A percentile compares a stretch with the other conserved stretches of the same genome.
phyloP scores from a whole-genome alignment of 208 protist genomes.

The Acanthamoeba lenticulata region DNA sequence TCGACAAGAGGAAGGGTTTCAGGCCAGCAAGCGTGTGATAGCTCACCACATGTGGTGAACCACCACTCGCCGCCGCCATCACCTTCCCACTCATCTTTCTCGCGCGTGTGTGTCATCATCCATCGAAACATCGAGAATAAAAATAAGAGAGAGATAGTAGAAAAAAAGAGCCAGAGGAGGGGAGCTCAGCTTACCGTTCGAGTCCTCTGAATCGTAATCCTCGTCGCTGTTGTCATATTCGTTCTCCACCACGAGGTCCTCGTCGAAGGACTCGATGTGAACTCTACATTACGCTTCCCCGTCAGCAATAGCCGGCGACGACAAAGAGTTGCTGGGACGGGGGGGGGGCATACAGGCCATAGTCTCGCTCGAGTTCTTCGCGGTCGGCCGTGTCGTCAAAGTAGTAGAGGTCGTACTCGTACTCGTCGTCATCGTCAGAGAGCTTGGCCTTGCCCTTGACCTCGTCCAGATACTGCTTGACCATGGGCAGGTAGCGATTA shows the following conservation, averaged over 20 bases:
- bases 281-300: background rate
- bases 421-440: background rate
- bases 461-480: background rate
- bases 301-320: background rate
- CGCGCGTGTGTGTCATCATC: background rate
- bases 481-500: constrained; percentile 7
- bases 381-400: constrained; percentile 23
- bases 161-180: background rate
- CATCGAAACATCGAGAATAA: no score
- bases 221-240: constrained; percentile 24
- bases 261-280: constrained; percentile 27
- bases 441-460: constrained; percentile 30
- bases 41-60: no score
- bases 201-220: constrained; percentile 7
- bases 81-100: background rate
- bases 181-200: constrained; percentile 23
- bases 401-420: constrained; percentile 54
- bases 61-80: no score
- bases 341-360: background rate
- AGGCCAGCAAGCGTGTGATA: no score
- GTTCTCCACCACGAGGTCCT: background rate
- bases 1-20: background rate
- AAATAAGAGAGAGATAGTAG: background rate
- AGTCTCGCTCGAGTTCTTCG: background rate
- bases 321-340: background rate